phyloP scores from a whole-genome alignment of 2,329 filamentous ascomycete species.

The Didymella segeticola region DNA sequence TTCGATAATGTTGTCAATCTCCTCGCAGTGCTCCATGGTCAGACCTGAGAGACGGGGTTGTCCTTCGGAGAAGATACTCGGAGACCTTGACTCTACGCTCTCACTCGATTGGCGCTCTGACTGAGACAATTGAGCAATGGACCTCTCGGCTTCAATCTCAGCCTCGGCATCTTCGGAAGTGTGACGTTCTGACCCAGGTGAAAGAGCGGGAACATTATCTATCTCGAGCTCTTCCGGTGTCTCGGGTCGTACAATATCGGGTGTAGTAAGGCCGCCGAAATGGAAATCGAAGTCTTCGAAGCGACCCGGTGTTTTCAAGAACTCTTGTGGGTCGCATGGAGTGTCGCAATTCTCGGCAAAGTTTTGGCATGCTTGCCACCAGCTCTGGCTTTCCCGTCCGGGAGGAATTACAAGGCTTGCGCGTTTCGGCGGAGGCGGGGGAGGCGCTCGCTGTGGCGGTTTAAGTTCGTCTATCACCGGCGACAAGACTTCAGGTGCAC shows the following conservation, averaged over 20 bases:
- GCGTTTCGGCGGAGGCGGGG: conserved; percentile 7
- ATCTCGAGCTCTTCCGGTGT: conserved; percentile 24
- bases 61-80: conserved; percentile 17
- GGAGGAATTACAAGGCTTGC: conserved; percentile 4
- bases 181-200: conserved; percentile 14
- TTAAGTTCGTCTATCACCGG: conserved; percentile 16
- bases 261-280: conserved; percentile 22
- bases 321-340: conserved; percentile 34
- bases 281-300: conserved; percentile 40
- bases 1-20: conserved; percentile 33
- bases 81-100: conserved; percentile 1
- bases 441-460: conserved; percentile 14
- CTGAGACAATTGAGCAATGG: conserved; percentile 4
- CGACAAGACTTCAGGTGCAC: conserved; percentile 12
- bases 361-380: conserved; percentile 40
- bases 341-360: conserved; percentile 36
- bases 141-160: conserved; percentile 15
- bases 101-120: conserved; percentile 19
- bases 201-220: not conserved
- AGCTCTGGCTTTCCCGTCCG: conserved; percentile 16
- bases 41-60: conserved; percentile 2
- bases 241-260: conserved; percentile 10
- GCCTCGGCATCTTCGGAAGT: conserved; percentile 9
- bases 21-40: conserved; percentile 1
- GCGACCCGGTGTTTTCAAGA: conserved; percentile 32